Evolutionary conservation across 108 stramenopile genomes (phyloP), one percentile per base, ranked within the genome.

Genomic region (Parietichytrium sp.): DNA sequence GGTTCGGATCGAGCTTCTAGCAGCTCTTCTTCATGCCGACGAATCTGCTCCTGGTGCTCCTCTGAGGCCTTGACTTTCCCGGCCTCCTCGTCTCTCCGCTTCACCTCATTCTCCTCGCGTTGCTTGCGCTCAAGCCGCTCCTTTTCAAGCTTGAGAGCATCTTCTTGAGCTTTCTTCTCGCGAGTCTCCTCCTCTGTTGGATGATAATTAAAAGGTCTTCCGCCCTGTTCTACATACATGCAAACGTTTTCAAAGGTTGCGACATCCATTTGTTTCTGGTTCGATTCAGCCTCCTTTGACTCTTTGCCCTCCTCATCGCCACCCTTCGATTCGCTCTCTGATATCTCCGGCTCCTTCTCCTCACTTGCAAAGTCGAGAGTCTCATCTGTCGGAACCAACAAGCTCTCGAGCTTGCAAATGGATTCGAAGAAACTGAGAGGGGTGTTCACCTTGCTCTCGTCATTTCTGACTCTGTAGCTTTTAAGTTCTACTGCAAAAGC

Each of bases 71-170:
- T 33, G 2, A 7, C 30, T 4, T 3, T 45, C 18, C 31, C 33
- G 27, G 12, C 54, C 54, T 82, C 81, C 47, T 61, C 81, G 26
- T 3, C 13, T 10, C 55, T 27, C 29, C 47, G 52, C 54, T 61
- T 4, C 55, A 18, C 29, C 55, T 27, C 81, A 20, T 54, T n/a
- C 29, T 61, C 81, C 48, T 15, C 31, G 42, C 54, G 54, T 20
- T 16, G 48, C 54, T 29, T 1, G 18, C 45, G 26, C 10, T 50
- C 79, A 4, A 23, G 50, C 50, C 29, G 50, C 31, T 51, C 79
- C 27, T 7, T 16, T 33, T 49, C 55, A 10, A n/a, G 26, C 7
- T 18, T 26, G 38, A n/a, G 4, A 15, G 51, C 51, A 30, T 52
- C 45, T 13, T 4, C 47, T 23, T 25, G 42, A 3, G 47, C 47